Percentiles rank a stretch among this genome's conserved stretches.
Evolutionary conservation across 768 basidiomycete genomes (phyloP).

Genomic region (Pleurotus salmoneostramineus): DNA sequence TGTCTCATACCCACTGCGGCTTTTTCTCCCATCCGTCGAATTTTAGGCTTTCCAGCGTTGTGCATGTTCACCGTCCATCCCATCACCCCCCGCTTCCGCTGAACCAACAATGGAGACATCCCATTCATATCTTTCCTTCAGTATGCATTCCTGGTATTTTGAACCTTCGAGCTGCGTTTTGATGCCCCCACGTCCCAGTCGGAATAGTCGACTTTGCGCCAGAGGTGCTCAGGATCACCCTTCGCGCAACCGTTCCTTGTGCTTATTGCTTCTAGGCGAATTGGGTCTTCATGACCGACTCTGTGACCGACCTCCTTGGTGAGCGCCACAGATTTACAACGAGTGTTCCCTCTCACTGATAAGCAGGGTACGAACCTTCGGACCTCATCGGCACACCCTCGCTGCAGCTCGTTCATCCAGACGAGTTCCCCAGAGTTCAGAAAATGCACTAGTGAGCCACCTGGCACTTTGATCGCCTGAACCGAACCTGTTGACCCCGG

Average conservation of each 20-base stretch:
- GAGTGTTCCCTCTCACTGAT: not conserved
- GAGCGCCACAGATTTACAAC: conserved; percentile 4
- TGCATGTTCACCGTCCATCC: too few relatives aligned
- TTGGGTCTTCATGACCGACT: conserved; percentile 68
- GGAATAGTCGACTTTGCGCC: conserved; percentile 80
- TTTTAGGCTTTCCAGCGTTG: conserved; percentile 12
- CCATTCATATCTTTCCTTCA: conserved; percentile 74
- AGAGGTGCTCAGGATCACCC: conserved; percentile 38
- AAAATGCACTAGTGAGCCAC: conserved; percentile 60
- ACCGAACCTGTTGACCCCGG: not conserved
- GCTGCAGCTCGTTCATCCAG: conserved; percentile 76
- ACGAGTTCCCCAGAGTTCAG: conserved; percentile 66
- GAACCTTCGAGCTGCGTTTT: conserved; percentile 3
- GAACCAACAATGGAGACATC: conserved; percentile 32
- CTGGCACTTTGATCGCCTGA: not conserved
- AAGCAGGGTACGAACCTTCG: conserved; percentile 67
- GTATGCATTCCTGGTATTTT: conserved; percentile 36
- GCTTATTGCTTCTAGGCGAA: conserved; percentile 39
- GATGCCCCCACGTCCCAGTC: conserved; percentile 35
- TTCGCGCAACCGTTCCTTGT: not conserved
- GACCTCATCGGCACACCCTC: conserved; percentile 70
- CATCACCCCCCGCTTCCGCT: conserved; percentile 11
- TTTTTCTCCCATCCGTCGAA: conserved; percentile 3
- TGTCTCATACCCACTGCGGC: conserved; percentile 5
- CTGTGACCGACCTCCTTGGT: conserved; percentile 65